These are phyloP conservation scores for Metschnikowia drakensbergensis DNA, from an alignment of 805 yeast genomes.

Conservation along the genomic window DNA sequence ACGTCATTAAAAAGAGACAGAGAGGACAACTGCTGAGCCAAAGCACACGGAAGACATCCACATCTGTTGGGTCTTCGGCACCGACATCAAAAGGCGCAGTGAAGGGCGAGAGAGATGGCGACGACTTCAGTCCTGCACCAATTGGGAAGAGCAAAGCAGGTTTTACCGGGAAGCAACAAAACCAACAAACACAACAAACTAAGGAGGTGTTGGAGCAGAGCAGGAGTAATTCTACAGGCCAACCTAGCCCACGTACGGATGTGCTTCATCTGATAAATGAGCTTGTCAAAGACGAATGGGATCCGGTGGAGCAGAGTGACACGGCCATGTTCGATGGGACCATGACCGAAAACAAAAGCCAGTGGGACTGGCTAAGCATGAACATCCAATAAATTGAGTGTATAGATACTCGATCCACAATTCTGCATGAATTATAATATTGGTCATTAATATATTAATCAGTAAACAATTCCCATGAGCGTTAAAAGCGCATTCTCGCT, in stretches of 20 bases:
- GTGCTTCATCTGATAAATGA: conserved; percentile 12
- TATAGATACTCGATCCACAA: background rate
- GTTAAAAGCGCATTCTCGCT: too few relatives aligned
- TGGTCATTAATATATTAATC: background rate
- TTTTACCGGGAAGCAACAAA: background rate
- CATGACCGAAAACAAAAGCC: conserved; percentile 18
- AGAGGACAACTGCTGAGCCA: conserved; percentile 34
- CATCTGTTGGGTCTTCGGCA: background rate
- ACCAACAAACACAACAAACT: background rate
- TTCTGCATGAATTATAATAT: background rate
- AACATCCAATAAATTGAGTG: conserved; percentile 23
- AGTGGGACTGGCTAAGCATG: conserved; percentile 49
- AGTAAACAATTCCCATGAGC: too few relatives aligned
- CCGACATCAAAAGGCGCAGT: background rate
- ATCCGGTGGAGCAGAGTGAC: conserved; percentile 15
- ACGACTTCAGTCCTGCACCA: conserved; percentile 47
- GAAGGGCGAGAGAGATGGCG: conserved; percentile 38
- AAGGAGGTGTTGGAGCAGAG: conserved; percentile 1
- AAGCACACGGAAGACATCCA: conserved; percentile 11
- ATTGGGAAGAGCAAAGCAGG: conserved; percentile 16
- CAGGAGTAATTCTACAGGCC: background rate
- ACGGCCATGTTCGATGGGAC: conserved; percentile 10
- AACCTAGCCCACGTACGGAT: background rate
- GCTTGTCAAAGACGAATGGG: conserved; percentile 17
- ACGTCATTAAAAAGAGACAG: conserved; percentile 88